Evolutionary conservation across 108 stramenopile species (phyloP).

Genomic region (Nitzschia inconspicua): DNA sequence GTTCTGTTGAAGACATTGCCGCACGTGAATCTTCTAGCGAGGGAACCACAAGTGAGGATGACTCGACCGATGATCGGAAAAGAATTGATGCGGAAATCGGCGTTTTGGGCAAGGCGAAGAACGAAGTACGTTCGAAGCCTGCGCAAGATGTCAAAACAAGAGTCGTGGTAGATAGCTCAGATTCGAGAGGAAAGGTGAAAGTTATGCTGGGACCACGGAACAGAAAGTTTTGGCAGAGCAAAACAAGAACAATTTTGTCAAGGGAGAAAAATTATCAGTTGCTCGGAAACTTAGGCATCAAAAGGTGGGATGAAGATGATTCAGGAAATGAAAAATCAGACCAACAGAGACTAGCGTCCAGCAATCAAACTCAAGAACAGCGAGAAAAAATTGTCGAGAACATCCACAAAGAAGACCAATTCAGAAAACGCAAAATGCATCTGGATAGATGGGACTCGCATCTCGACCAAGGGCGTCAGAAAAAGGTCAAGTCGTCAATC

Average conservation of each 20-base stretch:
- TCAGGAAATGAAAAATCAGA: constrained; percentile 19
- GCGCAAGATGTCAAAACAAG: constrained; percentile 26
- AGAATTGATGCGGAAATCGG: no score
- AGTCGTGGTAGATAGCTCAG: constrained; percentile 33
- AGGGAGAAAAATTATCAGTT: constrained; percentile 38
- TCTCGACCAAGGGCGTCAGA: constrained; percentile 65
- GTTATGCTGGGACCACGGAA: constrained; percentile 59
- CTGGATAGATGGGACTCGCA: constrained; percentile 70
- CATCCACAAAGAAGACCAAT: constrained; percentile 46
- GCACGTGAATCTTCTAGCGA: no score
- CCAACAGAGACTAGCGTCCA: background rate
- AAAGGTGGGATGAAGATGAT: constrained; percentile 60
- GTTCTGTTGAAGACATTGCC: no score
- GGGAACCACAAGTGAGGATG: background rate
- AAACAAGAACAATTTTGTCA: constrained; percentile 14
- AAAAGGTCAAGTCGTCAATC: background rate
- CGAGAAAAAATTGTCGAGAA: constrained; percentile 30
- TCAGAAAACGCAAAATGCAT: constrained; percentile 64
- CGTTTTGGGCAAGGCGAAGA: no score
- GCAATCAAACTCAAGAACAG: background rate
- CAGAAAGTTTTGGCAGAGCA: constrained; percentile 55
- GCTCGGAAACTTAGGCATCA: constrained; percentile 51
- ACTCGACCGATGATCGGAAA: background rate
- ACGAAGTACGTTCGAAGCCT: no score
- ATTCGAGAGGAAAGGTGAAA: constrained; percentile 54